Base-by-base conservation (phyloP, 371 early-diverging fungal genomes). In the Mucor piriformis region DNA sequence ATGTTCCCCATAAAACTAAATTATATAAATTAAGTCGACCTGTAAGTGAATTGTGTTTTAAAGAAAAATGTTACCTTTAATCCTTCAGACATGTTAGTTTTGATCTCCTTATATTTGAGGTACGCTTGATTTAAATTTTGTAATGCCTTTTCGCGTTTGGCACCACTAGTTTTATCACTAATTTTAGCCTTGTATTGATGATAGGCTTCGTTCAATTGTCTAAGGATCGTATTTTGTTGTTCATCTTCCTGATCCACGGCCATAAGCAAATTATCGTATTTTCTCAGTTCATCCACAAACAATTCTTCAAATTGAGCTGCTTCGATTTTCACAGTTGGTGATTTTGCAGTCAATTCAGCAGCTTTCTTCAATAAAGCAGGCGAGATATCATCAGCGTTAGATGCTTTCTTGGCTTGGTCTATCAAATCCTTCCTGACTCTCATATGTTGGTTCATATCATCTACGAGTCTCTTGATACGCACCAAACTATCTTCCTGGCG, bases 251-350 rank as follows among this genome's bases (percentile, higher is more conserved):
- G 58, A 56, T 89, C 85, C 21, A 84, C 81, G 11, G 76, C 69
- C 59, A 87, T 78, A n/a, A 84, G 55, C 66, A 83, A 85, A 2
- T 72, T 70, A 54, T 87, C 85, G 46, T 93, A 94, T 59, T 84
- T 86, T 50, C 83, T 74, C 29, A 93, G 57, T 18, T 86, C 79
- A 49, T 87, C 82, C 18, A 75, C 78, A 75, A 93, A 92, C 40
- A 89, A 58, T 10, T 87, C 87, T 57, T 91, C 90, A 57, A 91
- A 91, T 52, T 90, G 89, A n/a, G 88, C 87, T n/a, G 88, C 81
- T 61, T 90, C 92, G 50, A 90, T 86, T 61, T 88, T 87, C 44
- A 84, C 74, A 0, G 84, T 83, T 0, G 88, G 87, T 6, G 87
- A 84, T 25, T 77, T 74, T 16, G 84, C 72, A 0, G 80, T 82